Evolutionary conservation across 768 basidiomycete genomes (phyloP).

Genomic region (Tulasnella sp.): DNA sequence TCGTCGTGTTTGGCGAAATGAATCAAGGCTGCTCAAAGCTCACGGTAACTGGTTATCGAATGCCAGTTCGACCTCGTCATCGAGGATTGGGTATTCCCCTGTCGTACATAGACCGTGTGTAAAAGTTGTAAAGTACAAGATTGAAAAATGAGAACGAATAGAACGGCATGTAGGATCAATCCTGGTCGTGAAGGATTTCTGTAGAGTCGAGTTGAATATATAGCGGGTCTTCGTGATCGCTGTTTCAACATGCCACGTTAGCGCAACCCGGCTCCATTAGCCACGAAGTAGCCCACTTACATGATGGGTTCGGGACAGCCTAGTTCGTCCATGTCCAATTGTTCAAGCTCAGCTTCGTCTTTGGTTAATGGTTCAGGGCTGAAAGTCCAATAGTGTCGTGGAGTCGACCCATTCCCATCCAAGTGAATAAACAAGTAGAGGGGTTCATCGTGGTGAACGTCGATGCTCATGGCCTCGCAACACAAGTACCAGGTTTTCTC

Average conservation of each 20-base stretch:
- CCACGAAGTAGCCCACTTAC: neutral
- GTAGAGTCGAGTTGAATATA: neutral
- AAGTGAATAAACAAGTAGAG: neutral
- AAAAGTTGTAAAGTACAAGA: no score
- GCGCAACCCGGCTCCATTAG: neutral
- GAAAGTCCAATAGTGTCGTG: neutral
- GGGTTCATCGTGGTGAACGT: neutral
- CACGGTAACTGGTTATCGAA: no score
- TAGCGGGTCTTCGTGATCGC: neutral
- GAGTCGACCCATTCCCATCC: neutral
- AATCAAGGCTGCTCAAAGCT: no score
- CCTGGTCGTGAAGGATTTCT: neutral
- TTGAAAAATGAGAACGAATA: neutral
- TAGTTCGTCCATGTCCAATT: slow-evolving; percentile 1
- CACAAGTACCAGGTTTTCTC: neutral
- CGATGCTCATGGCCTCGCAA: neutral
- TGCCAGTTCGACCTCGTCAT: no score
- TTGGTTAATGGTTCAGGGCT: neutral
- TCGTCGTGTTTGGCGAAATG: no score
- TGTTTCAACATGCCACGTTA: neutral
- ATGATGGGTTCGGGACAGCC: neutral
- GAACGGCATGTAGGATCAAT: neutral
- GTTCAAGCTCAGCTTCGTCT: neutral
- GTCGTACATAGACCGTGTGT: no score
- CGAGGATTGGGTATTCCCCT: no score